These are phyloP conservation scores for Saturnispora mendoncae DNA, from an alignment of 805 yeast genomes.

Conservation along the genomic window DNA sequence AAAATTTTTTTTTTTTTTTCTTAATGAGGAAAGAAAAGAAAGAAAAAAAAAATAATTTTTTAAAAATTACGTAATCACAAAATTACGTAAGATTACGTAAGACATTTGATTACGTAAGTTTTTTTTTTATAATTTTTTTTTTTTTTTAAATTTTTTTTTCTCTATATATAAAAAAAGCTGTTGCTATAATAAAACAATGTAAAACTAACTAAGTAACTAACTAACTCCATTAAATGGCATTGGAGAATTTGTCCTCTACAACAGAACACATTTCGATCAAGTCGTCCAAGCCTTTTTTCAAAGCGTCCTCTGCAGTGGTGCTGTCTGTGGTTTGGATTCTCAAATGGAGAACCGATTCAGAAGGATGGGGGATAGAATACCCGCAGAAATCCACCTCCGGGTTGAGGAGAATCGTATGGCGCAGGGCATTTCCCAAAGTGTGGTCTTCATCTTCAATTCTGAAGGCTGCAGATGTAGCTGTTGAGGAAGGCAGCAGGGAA, in stretches of 20 bases:
- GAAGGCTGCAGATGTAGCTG: constrained; percentile 92
- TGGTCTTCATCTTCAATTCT: constrained; percentile 93
- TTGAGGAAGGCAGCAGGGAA: constrained; percentile 69
- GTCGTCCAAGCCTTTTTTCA: constrained; percentile 85
- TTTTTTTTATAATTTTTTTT: too few species aligned
- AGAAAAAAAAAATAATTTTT: constrained; percentile 2
- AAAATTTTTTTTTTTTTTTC: neutral
- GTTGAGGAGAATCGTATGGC: constrained; percentile 93
- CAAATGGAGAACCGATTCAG: constrained; percentile 79
- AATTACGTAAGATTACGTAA: too few species aligned
- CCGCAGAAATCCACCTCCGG: constrained; percentile 98
- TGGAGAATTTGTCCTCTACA: constrained; percentile 62
- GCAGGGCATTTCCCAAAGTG: constrained; percentile 87
- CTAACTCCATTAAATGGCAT: neutral
- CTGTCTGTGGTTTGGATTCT: constrained; percentile 90
- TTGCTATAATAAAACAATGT: too few species aligned
- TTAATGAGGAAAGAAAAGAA: neutral
- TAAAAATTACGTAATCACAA: too few species aligned
- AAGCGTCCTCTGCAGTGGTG: constrained; percentile 83
- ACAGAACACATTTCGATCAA: constrained; percentile 73
- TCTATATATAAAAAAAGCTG: too few species aligned
- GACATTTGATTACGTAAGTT: too few species aligned
- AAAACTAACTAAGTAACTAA: too few species aligned
- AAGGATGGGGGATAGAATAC: constrained; percentile 96
- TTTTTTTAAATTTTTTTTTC: too few species aligned